Evolutionary conservation across 2,329 filamentous ascomycete genomes (phyloP), one percentile per base, ranked within the genome.

Genomic region (Chalaropsis thielavioides): DNA sequence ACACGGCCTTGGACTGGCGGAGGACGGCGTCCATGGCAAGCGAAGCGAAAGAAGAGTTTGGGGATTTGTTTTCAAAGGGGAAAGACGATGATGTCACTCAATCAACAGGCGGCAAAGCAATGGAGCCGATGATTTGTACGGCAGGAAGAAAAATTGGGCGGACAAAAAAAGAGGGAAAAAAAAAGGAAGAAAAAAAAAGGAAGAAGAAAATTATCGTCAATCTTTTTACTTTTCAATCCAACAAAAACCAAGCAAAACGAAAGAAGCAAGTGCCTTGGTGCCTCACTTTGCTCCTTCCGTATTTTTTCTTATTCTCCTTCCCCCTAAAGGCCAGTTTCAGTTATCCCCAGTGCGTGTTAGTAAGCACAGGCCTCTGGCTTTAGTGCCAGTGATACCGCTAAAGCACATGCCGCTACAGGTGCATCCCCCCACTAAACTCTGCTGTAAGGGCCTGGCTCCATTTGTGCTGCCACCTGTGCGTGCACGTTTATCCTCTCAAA

Each of bases 1-100:
- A 99, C 86, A 99, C 88, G 74, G 89, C 85, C 82, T 92, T 91
- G 75, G 92, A 96, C 78, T 97, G 92, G 76, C 90, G 90, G 72
- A 97, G 85, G 71, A 96, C 86, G 72, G 89, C 83, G 81, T 99
- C 94, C 94, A 99, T 99, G 72, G 68, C 60, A 61, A 49, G 22
- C 10, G 35, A 44, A 46, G 27, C 40, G 67, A 54, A 43, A 13
- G 41, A 43, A 40, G 44, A 19, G 61, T 59, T 51, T 15, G n/a
- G 15, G 46, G 22, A 5, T 51, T 24, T 51, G 19, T 51, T 51
- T 51, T 22, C 40, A 27, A 31, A 46, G 11, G n/a, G 13, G 17
- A 49, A 49, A 8, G 46, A n/a, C n/a, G 51, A 51, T 13, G 8
- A 38, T 40, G 56, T n/a, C 22, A 35, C 19, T 44, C 60, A 35